Percentiles rank a stretch among this genome's conserved stretches.
Evolutionary conservation across 2,329 filamentous ascomycete genomes (phyloP).

Genomic region (Fusarium equiseti): DNA sequence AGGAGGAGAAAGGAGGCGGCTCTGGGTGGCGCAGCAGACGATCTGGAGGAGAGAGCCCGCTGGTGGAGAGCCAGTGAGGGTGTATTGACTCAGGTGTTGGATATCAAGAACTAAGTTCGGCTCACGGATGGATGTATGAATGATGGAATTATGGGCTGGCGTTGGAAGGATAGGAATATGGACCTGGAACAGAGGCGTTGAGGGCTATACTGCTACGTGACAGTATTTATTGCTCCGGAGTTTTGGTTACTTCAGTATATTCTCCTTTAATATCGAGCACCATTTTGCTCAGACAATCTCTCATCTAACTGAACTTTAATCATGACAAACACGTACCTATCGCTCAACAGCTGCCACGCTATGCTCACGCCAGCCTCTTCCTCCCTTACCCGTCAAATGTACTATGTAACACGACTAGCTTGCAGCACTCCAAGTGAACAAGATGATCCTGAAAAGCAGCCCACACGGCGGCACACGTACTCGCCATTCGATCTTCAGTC

Average conservation of each 20-base stretch:
- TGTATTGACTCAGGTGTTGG: slow-evolving; percentile 72
- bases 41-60: slow-evolving; percentile 79
- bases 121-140: not conserved
- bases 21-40: slow-evolving; percentile 75
- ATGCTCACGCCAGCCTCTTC: not conserved
- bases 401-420: not conserved
- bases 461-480: not conserved
- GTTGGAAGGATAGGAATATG: slow-evolving; percentile 22
- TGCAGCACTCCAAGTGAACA: not conserved
- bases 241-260: not conserved
- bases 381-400: not conserved
- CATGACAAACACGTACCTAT: not conserved
- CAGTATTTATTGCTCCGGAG: not conserved
- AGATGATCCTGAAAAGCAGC: not conserved
- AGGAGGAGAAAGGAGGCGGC: slow-evolving; percentile 74
- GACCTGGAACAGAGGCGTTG: slow-evolving; percentile 30
- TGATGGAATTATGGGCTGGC: slow-evolving; percentile 11
- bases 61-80: slow-evolving; percentile 80
- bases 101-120: slow-evolving; percentile 58
- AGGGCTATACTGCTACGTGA: slow-evolving; percentile 10
- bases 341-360: not conserved
- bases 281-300: not conserved
- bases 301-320: not conserved
- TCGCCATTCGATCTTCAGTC: not conserved
- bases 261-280: not conserved